These are phyloP conservation scores for Globisporangium rhizosaccharum DNA, from an alignment of 352 stramenopile species.

Conservation along the genomic window DNA sequence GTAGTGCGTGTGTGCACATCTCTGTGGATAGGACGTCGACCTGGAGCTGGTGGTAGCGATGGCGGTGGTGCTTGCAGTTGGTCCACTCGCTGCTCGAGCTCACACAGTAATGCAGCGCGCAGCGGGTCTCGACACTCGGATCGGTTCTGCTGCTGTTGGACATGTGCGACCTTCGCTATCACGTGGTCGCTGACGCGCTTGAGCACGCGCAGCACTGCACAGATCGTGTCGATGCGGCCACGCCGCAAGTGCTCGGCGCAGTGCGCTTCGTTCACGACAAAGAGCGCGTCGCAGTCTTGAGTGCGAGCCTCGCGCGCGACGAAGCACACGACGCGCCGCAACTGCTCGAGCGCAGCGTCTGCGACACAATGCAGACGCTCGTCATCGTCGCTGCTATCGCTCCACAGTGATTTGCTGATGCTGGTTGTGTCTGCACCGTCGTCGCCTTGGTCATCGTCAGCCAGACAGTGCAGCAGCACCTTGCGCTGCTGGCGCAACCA, in stretches of 20 bases:
- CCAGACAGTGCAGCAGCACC: background rate
- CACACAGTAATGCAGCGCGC: background rate
- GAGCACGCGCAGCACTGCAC: slow-evolving; percentile 40
- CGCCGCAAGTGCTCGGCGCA: slow-evolving; percentile 32
- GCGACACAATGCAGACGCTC: no score
- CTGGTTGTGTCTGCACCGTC: background rate
- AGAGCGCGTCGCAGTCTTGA: slow-evolving; percentile 38
- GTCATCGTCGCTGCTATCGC: background rate
- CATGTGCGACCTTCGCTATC: background rate
- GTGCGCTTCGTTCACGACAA: slow-evolving; percentile 36
- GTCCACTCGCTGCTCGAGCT: background rate
- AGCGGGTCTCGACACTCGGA: background rate
- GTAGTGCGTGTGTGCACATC: no score
- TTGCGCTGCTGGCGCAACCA: slow-evolving; percentile 21
- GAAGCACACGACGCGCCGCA: slow-evolving; percentile 35
- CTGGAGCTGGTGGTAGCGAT: background rate
- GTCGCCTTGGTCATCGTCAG: background rate
- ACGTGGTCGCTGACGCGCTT: slow-evolving; percentile 21
- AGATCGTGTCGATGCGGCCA: slow-evolving; percentile 32
- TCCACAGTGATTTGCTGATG: background rate
- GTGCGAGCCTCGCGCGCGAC: slow-evolving; percentile 33
- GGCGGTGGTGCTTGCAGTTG: background rate
- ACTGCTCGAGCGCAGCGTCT: slow-evolving; percentile 1
- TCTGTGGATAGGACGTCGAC: background rate
- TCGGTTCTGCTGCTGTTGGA: background rate